Conservation (phyloP, 768 basidiomycete genomes). For the Termitomyces sp. region DNA sequence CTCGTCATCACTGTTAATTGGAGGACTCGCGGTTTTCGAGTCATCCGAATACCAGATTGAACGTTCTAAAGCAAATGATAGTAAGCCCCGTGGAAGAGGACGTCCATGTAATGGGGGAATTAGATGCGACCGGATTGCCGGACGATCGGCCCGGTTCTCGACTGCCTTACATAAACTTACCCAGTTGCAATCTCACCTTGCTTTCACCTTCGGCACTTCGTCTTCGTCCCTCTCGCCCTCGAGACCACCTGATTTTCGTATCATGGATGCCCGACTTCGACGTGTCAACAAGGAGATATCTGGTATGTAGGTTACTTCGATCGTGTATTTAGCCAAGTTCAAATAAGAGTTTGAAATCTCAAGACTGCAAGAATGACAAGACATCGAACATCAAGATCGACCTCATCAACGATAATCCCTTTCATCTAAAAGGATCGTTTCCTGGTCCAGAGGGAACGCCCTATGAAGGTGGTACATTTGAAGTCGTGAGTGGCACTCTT, state of each 20-base stretch:
- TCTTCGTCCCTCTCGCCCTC: slow-evolving; percentile 6
- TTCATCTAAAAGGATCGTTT: slow-evolving; percentile 90
- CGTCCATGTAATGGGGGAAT: no score
- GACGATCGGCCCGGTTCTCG: not conserved
- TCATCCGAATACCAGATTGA: not conserved
- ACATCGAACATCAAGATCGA: slow-evolving; percentile 83
- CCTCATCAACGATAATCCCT: slow-evolving; percentile 84
- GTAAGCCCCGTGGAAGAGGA: not conserved
- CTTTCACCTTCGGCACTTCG: not conserved
- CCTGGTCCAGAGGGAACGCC: slow-evolving; percentile 91
- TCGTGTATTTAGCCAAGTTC: not conserved
- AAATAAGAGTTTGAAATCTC: not conserved
- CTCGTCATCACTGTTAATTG: not conserved
- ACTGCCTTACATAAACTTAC: slow-evolving; percentile 3
- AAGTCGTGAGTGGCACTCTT: slow-evolving; percentile 64
- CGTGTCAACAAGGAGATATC: slow-evolving; percentile 94
- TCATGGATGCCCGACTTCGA: slow-evolving; percentile 85
- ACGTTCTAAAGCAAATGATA: not conserved
- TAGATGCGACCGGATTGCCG: no score
- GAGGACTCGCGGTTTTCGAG: not conserved
- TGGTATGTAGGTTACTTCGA: slow-evolving; percentile 40
- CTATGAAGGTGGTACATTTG: slow-evolving; percentile 87
- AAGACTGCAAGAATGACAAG: slow-evolving; percentile 96
- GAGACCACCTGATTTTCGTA: slow-evolving; percentile 7
- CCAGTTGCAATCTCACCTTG: not conserved